phyloP scores from a whole-genome alignment of 2,329 filamentous ascomycete species.

The Aureobasidium leucospermi region DNA sequence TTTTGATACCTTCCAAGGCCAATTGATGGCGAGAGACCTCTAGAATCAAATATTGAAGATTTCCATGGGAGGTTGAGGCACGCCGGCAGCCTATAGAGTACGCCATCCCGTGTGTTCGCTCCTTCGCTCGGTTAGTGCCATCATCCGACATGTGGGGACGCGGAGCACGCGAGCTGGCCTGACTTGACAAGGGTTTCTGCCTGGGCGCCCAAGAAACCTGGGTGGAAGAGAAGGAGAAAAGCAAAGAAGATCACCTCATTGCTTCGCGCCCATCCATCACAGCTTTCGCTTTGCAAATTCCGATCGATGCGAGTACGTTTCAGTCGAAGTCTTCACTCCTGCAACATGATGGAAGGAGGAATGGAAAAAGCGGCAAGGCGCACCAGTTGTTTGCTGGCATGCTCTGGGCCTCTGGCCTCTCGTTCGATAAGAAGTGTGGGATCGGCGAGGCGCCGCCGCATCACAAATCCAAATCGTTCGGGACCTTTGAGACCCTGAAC shows the following conservation, averaged over 20 bases:
- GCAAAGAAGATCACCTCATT: not conserved
- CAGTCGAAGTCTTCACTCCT: not conserved
- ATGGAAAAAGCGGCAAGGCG: slow-evolving; percentile 9
- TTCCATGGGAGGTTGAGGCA: not conserved
- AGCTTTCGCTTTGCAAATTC: not conserved
- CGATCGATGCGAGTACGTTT: not conserved
- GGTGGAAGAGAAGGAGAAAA: not conserved
- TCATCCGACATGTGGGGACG: slow-evolving; percentile 7
- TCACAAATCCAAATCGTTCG: slow-evolving; percentile 7
- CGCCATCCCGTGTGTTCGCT: not conserved
- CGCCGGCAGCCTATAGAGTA: not conserved
- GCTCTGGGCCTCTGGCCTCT: not conserved
- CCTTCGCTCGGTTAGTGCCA: slow-evolving; percentile 6
- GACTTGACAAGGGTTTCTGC: slow-evolving; percentile 3
- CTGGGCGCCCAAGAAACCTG: not conserved
- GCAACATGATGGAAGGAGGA: slow-evolving; percentile 4
- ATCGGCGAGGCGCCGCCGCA: not conserved
- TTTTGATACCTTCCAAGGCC: not conserved
- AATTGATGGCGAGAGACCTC: not conserved
- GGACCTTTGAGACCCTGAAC: slow-evolving; percentile 6
- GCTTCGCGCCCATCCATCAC: not conserved
- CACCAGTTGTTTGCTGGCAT: slow-evolving; percentile 2
- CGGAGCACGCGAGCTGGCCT: slow-evolving; percentile 12
- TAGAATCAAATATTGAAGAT: not conserved
- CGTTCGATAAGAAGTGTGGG: not conserved